phyloP scores from a whole-genome alignment of 83 land plant genomes.

The Picea engelmannii region DNA sequence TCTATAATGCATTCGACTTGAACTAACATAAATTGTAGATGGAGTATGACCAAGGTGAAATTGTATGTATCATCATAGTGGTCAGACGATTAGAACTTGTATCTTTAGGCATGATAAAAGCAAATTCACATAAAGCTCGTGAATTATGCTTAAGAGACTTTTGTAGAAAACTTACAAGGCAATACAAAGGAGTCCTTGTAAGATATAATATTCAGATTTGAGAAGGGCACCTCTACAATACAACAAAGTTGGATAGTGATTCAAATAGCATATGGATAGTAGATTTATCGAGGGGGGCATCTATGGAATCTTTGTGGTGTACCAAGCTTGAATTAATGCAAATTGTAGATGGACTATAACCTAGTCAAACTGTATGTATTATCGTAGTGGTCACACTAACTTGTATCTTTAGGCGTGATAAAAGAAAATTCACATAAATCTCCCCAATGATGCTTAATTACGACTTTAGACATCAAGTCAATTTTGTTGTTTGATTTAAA shows the following conservation, averaged over 20 bases:
- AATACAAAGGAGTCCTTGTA: neutral
- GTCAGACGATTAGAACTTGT: no score
- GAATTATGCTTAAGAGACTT: neutral
- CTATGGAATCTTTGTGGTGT: neutral
- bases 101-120: no score
- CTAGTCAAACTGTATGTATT: neutral
- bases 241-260: neutral
- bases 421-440: neutral
- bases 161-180: neutral
- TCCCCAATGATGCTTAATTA: neutral
- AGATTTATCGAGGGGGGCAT: neutral
- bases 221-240: neutral
- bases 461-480: neutral
- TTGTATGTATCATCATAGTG: no score
- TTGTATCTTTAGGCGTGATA: neutral
- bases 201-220: neutral
- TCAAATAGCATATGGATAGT: neutral
- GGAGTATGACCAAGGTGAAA: no score
- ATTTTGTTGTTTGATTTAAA: neutral
- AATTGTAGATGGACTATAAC: neutral
- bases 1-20: no score
- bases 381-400: neutral
- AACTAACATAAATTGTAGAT: no score
- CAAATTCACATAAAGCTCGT: no score
- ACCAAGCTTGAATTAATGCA: neutral